Base-by-base conservation (phyloP, 169 alveolate species). In the Plasmodium relictum region DNA sequence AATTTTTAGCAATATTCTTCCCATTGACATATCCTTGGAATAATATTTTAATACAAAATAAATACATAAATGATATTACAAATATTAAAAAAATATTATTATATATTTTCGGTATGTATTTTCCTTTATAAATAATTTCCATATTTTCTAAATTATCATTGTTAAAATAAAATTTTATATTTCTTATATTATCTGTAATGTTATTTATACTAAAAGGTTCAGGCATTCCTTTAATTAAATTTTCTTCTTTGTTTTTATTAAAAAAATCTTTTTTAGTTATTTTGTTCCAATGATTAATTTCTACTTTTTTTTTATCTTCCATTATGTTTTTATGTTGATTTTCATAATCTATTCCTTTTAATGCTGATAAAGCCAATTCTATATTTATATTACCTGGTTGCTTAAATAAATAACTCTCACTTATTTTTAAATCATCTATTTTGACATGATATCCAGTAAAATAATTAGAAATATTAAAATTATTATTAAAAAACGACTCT, bases 281-380 rank as follows among this genome's bases (percentile, higher is more conserved):
- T 18, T 59, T 44, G 6, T 59, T 80, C 90, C 90, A 80, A 10
- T 56, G 26, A 18, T 6, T 80, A 8, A 24, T 42, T 68, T 22
- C 85, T 45, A 58, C 44, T 50, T 72, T 14, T 50, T 20, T 16
- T 48, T 68, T 39, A 10, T 37, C 18, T 7, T 41, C 26, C 1
- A 22, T 9, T 4, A 41, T 52, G 8, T 44, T 45, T 18, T 22
- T 68, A 72, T 24, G 50, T 18, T 31, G 37, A 4, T 71, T 58
- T 44, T 72, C 76, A 9, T 12, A 24, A 9, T 24, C 39, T 52
- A 65, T 18, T 26, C 90, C 90, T 10, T 80, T 80, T 26, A 80
- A 48, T 22, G 90, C 90, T 26, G 90, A 80, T 58, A 80, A 48
- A n/a, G 90, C 90, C 39, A 80, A 66, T 16, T 80, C 73, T 16